Evolutionary conservation across 2,329 filamentous ascomycete species (phyloP), one percentile per base, ranked within the genome.

Genomic region (Penicillium sp.): DNA sequence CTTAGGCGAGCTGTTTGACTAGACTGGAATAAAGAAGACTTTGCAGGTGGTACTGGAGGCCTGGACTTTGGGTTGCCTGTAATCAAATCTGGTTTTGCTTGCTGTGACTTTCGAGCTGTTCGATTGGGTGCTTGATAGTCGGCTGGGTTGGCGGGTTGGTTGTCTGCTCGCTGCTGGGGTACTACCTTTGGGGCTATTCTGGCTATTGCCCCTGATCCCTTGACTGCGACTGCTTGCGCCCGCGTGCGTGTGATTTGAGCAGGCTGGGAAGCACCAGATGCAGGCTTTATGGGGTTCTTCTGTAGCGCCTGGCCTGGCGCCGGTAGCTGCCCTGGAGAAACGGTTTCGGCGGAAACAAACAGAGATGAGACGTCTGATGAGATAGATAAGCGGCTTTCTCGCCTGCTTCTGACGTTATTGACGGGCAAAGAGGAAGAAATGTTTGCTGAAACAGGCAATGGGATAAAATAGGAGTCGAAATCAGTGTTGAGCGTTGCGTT

Each of bases 271-370:
- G 26, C 4, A 3, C 26, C 24, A 27, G 27, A 47, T 29, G 14
- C 2, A 29, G 9, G 24, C 29, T 19, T 6, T 13, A 7, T 6
- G n/a, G 45, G 45, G 11, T 19, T n/a, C 2, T 29, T 31, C n/a
- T 31, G 11, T 22, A n/a, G 7, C n/a, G 19, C n/a, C 14, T 26
- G 3, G 24, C 16, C 43, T 35, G 47, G 29, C 35, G 22, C 21
- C 44, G 68, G 27, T 47, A 6, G n/a, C 5, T 61, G 7, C n/a
- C 45, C 5, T 7, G 21, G 22, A 26, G n/a, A 9, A 26, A 31
- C 22, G 27, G 52, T 33, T 33, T 50, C 33, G 5, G 43, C 21
- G 33, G 44, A 55, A n/a, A 65, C 61, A 53, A 70, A 70, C 2
- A 62, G 47, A 24, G 63, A 52, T 16, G 57, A 59, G 19, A 13